These are phyloP conservation scores for Sonneratia alba DNA, from an alignment of 345 rosid species.

Conservation along the genomic window DNA sequence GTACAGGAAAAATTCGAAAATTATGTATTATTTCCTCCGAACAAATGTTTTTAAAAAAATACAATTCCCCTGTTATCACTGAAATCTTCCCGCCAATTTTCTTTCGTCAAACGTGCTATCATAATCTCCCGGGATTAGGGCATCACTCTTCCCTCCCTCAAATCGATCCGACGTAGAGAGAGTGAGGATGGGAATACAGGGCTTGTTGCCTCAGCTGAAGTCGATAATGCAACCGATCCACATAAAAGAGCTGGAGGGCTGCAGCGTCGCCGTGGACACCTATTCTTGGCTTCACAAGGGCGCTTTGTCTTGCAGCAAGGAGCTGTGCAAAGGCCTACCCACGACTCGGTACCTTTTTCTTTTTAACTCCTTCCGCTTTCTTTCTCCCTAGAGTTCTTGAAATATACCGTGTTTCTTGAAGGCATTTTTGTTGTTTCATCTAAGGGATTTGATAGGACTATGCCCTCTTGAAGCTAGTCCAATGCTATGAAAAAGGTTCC, in stretches of 20 bases:
- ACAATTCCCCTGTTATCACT: too few relatives aligned
- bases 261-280: conserved; percentile 76
- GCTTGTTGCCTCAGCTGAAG: conserved; percentile 78
- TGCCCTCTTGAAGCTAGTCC: background rate
- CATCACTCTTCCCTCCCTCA: background rate
- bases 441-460: background rate
- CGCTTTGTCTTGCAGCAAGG: conserved; percentile 54
- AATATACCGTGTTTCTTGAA: background rate
- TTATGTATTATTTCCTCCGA: too few relatives aligned
- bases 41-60: too few relatives aligned
- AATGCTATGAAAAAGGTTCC: background rate
- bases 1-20: too few relatives aligned
- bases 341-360: conserved; percentile 34
- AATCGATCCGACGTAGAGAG: background rate
- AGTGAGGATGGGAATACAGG: conserved; percentile 61
- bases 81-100: too few relatives aligned
- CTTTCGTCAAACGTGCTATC: too few relatives aligned
- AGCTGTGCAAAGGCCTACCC: conserved; percentile 63
- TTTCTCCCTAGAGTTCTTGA: background rate
- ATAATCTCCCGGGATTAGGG: too few relatives aligned
- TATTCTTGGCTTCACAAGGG: conserved; percentile 94
- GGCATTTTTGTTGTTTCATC: background rate
- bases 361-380: background rate
- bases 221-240: conserved; percentile 73
- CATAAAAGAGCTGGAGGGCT: conserved; percentile 65